Evolutionary conservation across 1,284 basidiomycete genomes (phyloP).

Genomic region (Trametes versicolor): DNA sequence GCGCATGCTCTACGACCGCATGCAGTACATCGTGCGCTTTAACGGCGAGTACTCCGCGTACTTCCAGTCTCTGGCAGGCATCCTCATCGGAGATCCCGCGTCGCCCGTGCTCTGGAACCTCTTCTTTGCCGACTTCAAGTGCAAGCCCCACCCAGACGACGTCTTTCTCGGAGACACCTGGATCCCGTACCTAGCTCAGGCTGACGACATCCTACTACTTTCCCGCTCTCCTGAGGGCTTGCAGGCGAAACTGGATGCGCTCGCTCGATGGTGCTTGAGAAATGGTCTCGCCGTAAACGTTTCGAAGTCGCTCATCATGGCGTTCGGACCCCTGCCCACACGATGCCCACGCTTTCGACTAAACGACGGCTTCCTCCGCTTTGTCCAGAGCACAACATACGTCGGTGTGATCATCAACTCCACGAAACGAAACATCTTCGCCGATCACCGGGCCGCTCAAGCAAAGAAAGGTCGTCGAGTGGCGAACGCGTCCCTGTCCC

Average conservation of each 20-base stretch:
- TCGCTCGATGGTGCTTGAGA: conserved; percentile 32
- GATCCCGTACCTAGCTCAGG: conserved; percentile 39
- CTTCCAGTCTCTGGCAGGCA: conserved; percentile 38
- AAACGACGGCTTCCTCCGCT: background rate
- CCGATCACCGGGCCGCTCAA: background rate
- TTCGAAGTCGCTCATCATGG: conserved; percentile 38
- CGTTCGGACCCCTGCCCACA: conserved; percentile 28
- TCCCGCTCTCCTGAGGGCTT: conserved; percentile 36
- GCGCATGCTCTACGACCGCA: conserved; percentile 35
- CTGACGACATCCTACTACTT: conserved; percentile 45
- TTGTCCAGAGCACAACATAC: background rate
- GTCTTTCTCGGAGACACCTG: conserved; percentile 28
- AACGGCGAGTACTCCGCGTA: conserved; percentile 36
- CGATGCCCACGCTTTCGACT: background rate
- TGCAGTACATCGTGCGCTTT: no score
- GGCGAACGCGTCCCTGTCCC: background rate
- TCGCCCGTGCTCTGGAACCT: no score
- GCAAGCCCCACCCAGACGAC: conserved; percentile 29
- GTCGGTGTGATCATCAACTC: background rate
- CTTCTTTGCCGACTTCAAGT: conserved; percentile 40
- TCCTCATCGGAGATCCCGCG: conserved; percentile 46
- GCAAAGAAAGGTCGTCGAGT: background rate
- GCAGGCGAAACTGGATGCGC: conserved; percentile 39
- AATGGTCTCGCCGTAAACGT: conserved; percentile 42
- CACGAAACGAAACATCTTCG: background rate